A percentile compares a stretch with the other conserved stretches of the same genome.
phyloP scores from a whole-genome alignment of 2,329 filamentous ascomycete genomes.

The Dactylellina parvicollis region DNA sequence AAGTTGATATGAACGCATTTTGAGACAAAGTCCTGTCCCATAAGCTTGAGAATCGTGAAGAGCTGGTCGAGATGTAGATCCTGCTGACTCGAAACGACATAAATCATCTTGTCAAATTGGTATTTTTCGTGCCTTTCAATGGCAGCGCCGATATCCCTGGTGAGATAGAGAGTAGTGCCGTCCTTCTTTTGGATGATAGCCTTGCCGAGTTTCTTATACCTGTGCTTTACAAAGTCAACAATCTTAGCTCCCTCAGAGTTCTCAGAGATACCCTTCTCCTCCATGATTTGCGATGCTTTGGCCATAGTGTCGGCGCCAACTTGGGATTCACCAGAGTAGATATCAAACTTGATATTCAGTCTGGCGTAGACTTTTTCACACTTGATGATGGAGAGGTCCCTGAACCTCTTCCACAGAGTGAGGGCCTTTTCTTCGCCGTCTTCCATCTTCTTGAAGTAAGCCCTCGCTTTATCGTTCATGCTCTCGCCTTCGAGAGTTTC shows the following conservation, averaged over 20 bases:
- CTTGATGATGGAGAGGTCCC: slow-evolving; percentile 73
- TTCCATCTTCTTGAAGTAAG: slow-evolving; percentile 77
- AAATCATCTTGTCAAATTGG: slow-evolving; percentile 81
- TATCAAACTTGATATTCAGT: slow-evolving; percentile 76
- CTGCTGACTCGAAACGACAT: slow-evolving; percentile 77
- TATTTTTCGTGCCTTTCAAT: slow-evolving; percentile 71
- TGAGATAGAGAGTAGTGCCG: slow-evolving; percentile 80
- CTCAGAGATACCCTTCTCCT: slow-evolving; percentile 72
- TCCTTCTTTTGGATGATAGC: slow-evolving; percentile 77
- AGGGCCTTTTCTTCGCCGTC: slow-evolving; percentile 72
- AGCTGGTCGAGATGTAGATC: slow-evolving; percentile 78
- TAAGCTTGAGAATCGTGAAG: slow-evolving; percentile 78
- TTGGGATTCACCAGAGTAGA: slow-evolving; percentile 78
- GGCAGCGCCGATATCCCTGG: slow-evolving; percentile 79
- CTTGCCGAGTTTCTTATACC: slow-evolving; percentile 75
- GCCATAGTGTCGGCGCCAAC: slow-evolving; percentile 75
- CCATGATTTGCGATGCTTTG: slow-evolving; percentile 70
- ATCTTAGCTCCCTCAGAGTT: slow-evolving; percentile 78
- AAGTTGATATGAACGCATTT: slow-evolving; percentile 81
- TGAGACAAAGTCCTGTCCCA: slow-evolving; percentile 74
- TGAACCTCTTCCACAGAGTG: slow-evolving; percentile 72
- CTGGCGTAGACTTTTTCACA: slow-evolving; percentile 76
- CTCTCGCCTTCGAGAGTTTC: slow-evolving; percentile 54
- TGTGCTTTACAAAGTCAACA: slow-evolving; percentile 75
- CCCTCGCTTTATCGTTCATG: slow-evolving; percentile 76